Evolutionary conservation across 1,284 basidiomycete genomes (phyloP), one percentile per base, ranked within the genome.

Genomic region (Leccinum cinnamomeum): DNA sequence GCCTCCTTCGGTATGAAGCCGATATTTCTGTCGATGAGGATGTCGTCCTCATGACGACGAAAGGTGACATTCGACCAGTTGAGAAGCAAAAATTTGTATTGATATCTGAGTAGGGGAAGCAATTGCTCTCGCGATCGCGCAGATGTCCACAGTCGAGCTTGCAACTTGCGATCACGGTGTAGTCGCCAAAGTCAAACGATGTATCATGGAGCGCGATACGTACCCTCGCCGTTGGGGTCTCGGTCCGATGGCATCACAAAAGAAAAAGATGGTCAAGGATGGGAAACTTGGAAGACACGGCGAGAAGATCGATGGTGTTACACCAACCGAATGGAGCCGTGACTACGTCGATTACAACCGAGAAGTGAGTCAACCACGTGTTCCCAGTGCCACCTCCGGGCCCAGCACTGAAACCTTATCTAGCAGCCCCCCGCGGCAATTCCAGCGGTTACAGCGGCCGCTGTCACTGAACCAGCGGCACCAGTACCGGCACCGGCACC

Each of bases 131-230:
- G 97, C 93, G 65, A 89, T 96, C 69, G 93, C 95, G n/a, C 94
- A 96, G 75, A 99, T 99, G 97, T 94, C 95, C 12, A 98, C 97
- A 10, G 97, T 97, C 64, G 97, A 99, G 77, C 88, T 99, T 59
- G 93, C 95, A 18, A 97, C 96, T 10, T 98, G 96, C 77, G 97
- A 99, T 77, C 97, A 99, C 75, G 97, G 97, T 62, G 95, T 99
- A 62, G 97, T 99, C 46, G 97, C 97, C 53, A 98, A 98, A 81
- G 95, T 99, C 72, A 99, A 99, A 83, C 85, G 97, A 62, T 98
- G 97, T 78, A 99, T 99, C 76, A 99, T 99, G 97, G 94, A 98
- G 80, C 90, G 97, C 57, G 97, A 99, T 78, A 94, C 95, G 18
- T 99, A 99, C 79, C 97, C 97, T 46, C 88, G 97, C 64, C 89